phyloP scores from a whole-genome alignment of 148 eudicot genomes.

The Rhododendron simsii region DNA sequence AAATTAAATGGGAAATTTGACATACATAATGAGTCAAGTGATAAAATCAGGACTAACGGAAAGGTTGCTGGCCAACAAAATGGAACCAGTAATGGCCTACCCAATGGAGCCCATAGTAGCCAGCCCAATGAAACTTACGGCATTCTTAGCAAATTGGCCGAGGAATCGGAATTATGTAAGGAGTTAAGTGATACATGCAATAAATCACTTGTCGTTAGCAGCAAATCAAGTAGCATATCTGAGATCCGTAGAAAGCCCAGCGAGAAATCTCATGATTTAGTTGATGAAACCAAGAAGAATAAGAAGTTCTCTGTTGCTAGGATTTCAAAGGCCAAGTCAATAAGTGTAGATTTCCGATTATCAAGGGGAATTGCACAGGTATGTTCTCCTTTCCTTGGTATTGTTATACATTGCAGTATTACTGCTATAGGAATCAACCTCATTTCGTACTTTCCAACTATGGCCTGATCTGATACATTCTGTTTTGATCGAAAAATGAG shows the following conservation, averaged over 20 bases:
- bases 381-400: slow-evolving; percentile 15
- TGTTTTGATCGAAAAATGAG: background rate
- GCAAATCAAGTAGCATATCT: slow-evolving; percentile 41
- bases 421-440: background rate
- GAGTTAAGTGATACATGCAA: slow-evolving; percentile 21
- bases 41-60: slow-evolving; percentile 32
- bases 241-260: slow-evolving; percentile 36
- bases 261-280: slow-evolving; percentile 41
- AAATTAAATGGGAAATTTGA: slow-evolving; percentile 25
- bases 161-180: slow-evolving; percentile 34
- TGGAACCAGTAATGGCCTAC: slow-evolving; percentile 26
- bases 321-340: slow-evolving; percentile 76
- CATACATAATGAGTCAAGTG: slow-evolving; percentile 30
- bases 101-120: slow-evolving; percentile 12
- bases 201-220: slow-evolving; percentile 20
- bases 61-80: slow-evolving; percentile 35
- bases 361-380: slow-evolving; percentile 97
- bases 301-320: slow-evolving; percentile 63
- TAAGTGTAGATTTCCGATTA: slow-evolving; percentile 85
- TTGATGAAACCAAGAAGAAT: slow-evolving; percentile 53
- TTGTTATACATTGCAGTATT: background rate
- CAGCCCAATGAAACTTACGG: slow-evolving; percentile 14
- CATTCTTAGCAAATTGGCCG: slow-evolving; percentile 20
- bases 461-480: background rate
- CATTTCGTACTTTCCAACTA: background rate